Percentiles rank a stretch among this genome's conserved stretches.
Conservation (phyloP, 257 asterid species). For the Solanum gracilifrons region DNA sequence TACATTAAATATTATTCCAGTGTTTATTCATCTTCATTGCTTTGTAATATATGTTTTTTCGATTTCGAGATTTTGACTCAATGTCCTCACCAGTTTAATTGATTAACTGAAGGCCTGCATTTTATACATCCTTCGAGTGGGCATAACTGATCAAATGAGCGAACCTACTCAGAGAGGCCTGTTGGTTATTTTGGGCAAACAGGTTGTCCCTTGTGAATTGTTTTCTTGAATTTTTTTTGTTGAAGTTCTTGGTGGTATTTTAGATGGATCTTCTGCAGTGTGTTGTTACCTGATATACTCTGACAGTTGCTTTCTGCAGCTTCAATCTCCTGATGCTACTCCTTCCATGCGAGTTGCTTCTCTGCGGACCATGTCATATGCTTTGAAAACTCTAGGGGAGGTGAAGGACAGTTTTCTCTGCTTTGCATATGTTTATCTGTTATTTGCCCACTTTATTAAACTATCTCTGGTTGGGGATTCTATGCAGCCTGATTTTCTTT, state of each 20-base stretch:
- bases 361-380: constrained; percentile 70
- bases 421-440: constrained; percentile 7
- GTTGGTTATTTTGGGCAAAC: constrained; percentile 73
- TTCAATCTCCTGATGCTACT: constrained; percentile 67
- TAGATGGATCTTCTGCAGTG: neutral
- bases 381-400: constrained; percentile 89
- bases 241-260: neutral
- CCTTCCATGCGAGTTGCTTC: constrained; percentile 88
- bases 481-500: neutral
- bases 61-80: neutral
- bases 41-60: constrained; percentile 1
- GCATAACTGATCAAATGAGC: constrained; percentile 91
- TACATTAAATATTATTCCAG: neutral
- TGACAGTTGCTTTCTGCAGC: constrained; percentile 47
- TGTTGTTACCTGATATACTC: constrained; percentile 6
- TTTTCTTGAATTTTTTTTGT: neutral
- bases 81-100: constrained; percentile 9
- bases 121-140: constrained; percentile 77
- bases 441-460: neutral
- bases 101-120: constrained; percentile 87
- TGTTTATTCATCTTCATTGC: constrained; percentile 5
- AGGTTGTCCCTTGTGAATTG: constrained; percentile 48
- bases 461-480: neutral
- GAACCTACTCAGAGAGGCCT: constrained; percentile 94
- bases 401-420: constrained; percentile 30